Evolutionary conservation across 768 basidiomycete species (phyloP), one percentile per base, ranked within the genome.

Genomic region (Termitomyces bulborhizus): DNA sequence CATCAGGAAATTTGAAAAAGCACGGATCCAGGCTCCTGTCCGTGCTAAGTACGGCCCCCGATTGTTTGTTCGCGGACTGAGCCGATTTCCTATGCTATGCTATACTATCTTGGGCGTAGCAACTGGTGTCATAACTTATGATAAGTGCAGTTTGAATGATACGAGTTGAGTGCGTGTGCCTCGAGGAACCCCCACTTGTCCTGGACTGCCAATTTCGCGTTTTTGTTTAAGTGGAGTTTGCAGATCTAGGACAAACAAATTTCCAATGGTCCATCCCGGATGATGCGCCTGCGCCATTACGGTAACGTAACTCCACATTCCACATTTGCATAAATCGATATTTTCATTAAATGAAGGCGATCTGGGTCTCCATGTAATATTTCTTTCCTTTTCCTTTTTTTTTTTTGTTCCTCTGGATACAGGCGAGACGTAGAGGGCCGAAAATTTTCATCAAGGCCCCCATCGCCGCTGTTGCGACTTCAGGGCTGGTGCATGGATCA

Each of bases 281-380:
- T n/a, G 40, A 46, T 37, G 36, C 15, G 6, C 18, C 16, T 34
- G 46, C 21, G 46, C 21, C 21, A 21, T 3, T 36, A 7, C 34
- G 13, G 16, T 21, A 4, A 29, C 3, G 29, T 6, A 29, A 29
- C 29, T 29, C 4, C 4, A 29, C 29, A 7, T 9, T 12, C 34
- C 27, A 34, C 18, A 8, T 45, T 32, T 31, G 21, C 34, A 29
- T 39, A 39, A 31, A 7, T 29, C 8, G 27, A 24, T 27, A 39
- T 24, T 12, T 37, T 26, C 45, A 59, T 59, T 54, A 53, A 59
- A 32, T 8, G 8, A 9, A 53, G 49, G 31, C 46, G 16, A 34
- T 40, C 21, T 21, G 21, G 21, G 21, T 21, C 58, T 8, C 29
- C 8, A 6, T 32, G 31, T 32, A 9, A 32, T 9, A 32, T 32